A percentile compares a stretch with the other conserved stretches of the same genome.
These are phyloP conservation scores for Fusarium nurragi DNA, from an alignment of 2,329 filamentous ascomycete genomes.

Conservation along the genomic window DNA sequence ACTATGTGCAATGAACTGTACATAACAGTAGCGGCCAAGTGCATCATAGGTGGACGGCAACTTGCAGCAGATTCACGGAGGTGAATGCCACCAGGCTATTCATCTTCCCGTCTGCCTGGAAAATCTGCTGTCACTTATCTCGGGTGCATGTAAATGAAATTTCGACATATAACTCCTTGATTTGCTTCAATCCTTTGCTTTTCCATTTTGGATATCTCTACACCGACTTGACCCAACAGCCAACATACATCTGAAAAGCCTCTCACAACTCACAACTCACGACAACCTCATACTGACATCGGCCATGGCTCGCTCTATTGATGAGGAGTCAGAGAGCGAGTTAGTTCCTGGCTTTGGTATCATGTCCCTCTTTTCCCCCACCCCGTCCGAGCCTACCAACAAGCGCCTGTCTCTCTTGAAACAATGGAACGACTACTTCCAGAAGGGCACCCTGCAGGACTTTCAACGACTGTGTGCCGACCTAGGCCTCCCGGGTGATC, in stretches of 20 bases:
- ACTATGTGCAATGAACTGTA: not conserved
- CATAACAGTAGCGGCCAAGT: not conserved
- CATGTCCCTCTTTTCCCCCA: not conserved
- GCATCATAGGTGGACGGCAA: not conserved
- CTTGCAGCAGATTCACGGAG: not conserved
- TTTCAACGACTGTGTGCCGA: slow-evolving; percentile 58
- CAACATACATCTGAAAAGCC: not conserved
- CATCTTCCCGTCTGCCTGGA: not conserved
- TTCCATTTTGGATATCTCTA: not conserved
- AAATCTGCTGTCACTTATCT: not conserved
- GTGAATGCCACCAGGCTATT: slow-evolving; percentile 1
- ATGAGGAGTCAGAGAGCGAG: not conserved
- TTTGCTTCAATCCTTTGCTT: not conserved
- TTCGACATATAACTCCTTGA: not conserved
- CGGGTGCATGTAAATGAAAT: not conserved
- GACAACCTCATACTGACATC: not conserved
- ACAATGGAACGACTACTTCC: slow-evolving; percentile 47
- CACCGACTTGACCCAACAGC: not conserved
- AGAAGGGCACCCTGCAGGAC: slow-evolving; percentile 48
- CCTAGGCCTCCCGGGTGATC: slow-evolving; percentile 51
- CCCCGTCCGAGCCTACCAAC: not conserved
- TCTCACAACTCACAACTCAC: not conserved
- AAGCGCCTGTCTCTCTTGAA: slow-evolving; percentile 3
- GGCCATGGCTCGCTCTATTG: not conserved
- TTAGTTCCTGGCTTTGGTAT: not conserved